Percentiles rank a stretch among this genome's conserved stretches.
phyloP scores from a whole-genome alignment of 1,284 basidiomycete genomes.

The Trametes hirsuta region DNA sequence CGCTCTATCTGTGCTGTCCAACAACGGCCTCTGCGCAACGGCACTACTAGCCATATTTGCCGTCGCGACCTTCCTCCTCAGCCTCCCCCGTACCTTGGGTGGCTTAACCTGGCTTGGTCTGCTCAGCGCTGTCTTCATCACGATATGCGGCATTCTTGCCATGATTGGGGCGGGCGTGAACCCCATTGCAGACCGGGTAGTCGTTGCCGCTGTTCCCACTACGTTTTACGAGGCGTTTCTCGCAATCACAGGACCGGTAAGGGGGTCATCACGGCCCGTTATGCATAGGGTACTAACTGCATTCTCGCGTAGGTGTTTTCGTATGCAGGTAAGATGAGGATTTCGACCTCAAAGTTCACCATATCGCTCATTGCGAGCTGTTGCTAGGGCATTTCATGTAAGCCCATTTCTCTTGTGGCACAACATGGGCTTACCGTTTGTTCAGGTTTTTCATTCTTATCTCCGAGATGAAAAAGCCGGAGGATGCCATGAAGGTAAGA shows the following conservation, averaged over 20 bases:
- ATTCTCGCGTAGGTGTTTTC: constrained; percentile 49
- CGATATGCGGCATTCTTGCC: constrained; percentile 46
- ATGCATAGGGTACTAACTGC: not conserved
- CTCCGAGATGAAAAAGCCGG: constrained; percentile 54
- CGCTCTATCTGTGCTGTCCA: constrained; percentile 50
- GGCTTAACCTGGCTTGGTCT: constrained; percentile 50
- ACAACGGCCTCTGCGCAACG: constrained; percentile 50
- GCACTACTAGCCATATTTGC: constrained; percentile 50
- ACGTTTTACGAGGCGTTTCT: constrained; percentile 55
- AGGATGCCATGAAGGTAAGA: constrained; percentile 59
- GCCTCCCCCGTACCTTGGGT: constrained; percentile 52
- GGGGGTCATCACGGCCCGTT: constrained; percentile 18
- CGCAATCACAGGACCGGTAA: constrained; percentile 56
- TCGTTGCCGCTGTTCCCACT: constrained; percentile 44
- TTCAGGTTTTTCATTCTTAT: constrained; percentile 58
- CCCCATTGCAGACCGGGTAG: constrained; percentile 46
- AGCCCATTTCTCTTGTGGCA: constrained; percentile 5
- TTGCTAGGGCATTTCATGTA: constrained; percentile 56
- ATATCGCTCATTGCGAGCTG: not conserved
- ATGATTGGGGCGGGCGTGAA: constrained; percentile 56
- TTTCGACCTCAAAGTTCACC: not conserved
- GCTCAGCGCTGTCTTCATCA: constrained; percentile 45
- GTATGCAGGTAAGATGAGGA: constrained; percentile 46
- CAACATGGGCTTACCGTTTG: not conserved
- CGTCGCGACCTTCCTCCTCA: constrained; percentile 44